Evolutionary conservation across 1,284 basidiomycete species (phyloP), one percentile per base, ranked within the genome.

Genomic region (Coniferiporia sulphurascens): DNA sequence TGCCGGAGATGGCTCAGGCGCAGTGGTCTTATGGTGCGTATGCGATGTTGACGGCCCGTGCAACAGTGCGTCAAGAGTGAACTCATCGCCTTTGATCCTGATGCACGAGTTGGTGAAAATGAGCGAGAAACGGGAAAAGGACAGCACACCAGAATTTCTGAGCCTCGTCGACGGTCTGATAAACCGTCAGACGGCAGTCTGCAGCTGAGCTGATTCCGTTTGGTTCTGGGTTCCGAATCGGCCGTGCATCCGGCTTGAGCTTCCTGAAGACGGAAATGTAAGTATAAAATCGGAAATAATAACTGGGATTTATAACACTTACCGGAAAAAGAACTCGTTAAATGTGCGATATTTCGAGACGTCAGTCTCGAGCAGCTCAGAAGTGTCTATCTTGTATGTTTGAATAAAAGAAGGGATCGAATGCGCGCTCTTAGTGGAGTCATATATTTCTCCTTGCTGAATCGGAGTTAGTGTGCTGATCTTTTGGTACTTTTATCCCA

Each of bases 311-410:
- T 15, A 36, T 17, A 7, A 35, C 48, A 15, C 45, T 22, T 32
- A 76, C 77, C 78, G 78, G 58, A 76, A 84, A 76, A 94, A 94
- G 75, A 95, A 94, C 22, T 89, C 79, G 72, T 94, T 95, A 77
- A 95, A 93, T 12, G 75, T 85, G 66, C 76, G 74, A 69, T 91
- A 91, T 62, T 81, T 76, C 0, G 66, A 69, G 50, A 86, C 70
- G 66, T 91, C 84, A 3, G 86, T 80, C 32, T 88, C 74, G 4
- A 86, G 74, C 10, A 93, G 78, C 67, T 93, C 89, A 55, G 80
- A 75, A 2, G 80, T 68, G 9, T 83, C 70, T 48, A 93, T 78
- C 0, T 77, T 68, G 72, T 93, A 93, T 0, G 89, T 87, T n/a
- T 78, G 64, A 64, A 93, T 79, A 67, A 95, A 94, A 1, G 81